phyloP scores from a whole-genome alignment of 805 yeast species.

The Starmerella cellae region DNA sequence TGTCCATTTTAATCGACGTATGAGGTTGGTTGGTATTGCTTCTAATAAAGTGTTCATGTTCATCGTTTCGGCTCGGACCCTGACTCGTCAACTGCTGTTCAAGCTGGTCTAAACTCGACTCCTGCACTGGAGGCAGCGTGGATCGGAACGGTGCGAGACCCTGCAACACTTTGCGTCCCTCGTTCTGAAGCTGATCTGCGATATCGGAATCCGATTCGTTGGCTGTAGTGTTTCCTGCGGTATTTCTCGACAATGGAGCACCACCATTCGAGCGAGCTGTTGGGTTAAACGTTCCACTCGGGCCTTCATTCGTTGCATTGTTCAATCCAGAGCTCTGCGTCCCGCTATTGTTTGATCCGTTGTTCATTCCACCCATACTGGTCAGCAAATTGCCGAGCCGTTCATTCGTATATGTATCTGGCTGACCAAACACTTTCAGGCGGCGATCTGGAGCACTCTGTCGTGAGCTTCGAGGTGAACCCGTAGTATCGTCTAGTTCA shows the following conservation, averaged over 20 bases:
- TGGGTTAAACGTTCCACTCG: not conserved
- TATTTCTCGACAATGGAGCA: not conserved
- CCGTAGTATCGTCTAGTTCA: not conserved
- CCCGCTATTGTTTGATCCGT: not conserved
- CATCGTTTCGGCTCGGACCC: not conserved
- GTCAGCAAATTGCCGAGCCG: constrained; percentile 18
- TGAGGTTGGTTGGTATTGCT: not conserved
- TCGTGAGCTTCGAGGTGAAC: not conserved
- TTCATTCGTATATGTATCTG: constrained; percentile 22
- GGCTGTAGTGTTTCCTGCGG: not conserved
- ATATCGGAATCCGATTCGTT: constrained; percentile 15
- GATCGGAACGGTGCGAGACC: constrained; percentile 14
- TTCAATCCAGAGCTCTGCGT: not conserved
- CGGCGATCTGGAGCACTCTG: constrained; percentile 8
- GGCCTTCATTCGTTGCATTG: not conserved
- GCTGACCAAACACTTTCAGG: constrained; percentile 20
- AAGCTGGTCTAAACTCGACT: constrained; percentile 18
- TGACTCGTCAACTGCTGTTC: constrained; percentile 16
- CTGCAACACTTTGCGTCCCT: constrained; percentile 16
- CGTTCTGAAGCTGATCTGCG: constrained; percentile 11
- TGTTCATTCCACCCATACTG: constrained; percentile 12
- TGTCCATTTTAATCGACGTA: constrained; percentile 2
- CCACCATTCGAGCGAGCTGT: not conserved
- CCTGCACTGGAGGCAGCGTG: constrained; percentile 9
- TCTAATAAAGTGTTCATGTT: not conserved